A percentile compares a stretch with the other conserved stretches of the same genome.
These are phyloP conservation scores for Eruca vesicaria DNA, from an alignment of 441 rosid genomes.

Conservation along the genomic window DNA sequence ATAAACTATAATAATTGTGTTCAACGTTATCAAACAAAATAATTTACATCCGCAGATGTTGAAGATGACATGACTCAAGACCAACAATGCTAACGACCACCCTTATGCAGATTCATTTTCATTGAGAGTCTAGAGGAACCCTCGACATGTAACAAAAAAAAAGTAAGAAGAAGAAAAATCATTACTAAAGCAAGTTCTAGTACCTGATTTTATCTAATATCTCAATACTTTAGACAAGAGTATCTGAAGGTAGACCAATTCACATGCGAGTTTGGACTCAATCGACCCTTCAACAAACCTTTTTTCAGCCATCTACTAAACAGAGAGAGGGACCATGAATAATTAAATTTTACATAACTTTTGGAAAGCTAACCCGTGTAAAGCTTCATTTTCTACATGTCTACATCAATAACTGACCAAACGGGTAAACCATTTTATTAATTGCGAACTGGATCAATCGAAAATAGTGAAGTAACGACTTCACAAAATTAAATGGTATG, in stretches of 20 bases:
- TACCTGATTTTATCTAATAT: conserved; percentile 22
- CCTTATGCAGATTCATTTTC: conserved; percentile 14
- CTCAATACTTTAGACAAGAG: conserved; percentile 27
- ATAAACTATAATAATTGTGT: background rate
- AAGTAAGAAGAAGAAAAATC: conserved; percentile 1
- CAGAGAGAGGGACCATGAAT: conserved; percentile 21
- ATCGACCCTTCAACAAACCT: conserved; percentile 18
- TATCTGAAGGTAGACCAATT: conserved; percentile 23
- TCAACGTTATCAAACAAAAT: background rate
- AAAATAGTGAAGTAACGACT: conserved; percentile 21
- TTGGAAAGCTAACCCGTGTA: conserved; percentile 32
- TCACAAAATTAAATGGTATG: conserved; percentile 32
- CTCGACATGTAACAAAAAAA: background rate
- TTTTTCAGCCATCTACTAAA: conserved; percentile 13
- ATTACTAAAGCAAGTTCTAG: conserved; percentile 16
- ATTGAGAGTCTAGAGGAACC: conserved; percentile 27
- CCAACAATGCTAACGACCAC: conserved; percentile 29
- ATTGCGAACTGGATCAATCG: conserved; percentile 18
- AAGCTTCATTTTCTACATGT: conserved; percentile 34
- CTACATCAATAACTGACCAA: conserved; percentile 32
- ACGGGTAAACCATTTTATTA: conserved; percentile 16
- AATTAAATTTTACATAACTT: conserved; percentile 21
- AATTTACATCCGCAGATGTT: conserved; percentile 2
- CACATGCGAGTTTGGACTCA: conserved; percentile 29
- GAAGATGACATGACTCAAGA: conserved; percentile 32